Percentiles rank a stretch among this genome's conserved stretches.
These are phyloP conservation scores for Ogataea wickerhamii DNA, from an alignment of 805 yeast species.

Conservation along the genomic window DNA sequence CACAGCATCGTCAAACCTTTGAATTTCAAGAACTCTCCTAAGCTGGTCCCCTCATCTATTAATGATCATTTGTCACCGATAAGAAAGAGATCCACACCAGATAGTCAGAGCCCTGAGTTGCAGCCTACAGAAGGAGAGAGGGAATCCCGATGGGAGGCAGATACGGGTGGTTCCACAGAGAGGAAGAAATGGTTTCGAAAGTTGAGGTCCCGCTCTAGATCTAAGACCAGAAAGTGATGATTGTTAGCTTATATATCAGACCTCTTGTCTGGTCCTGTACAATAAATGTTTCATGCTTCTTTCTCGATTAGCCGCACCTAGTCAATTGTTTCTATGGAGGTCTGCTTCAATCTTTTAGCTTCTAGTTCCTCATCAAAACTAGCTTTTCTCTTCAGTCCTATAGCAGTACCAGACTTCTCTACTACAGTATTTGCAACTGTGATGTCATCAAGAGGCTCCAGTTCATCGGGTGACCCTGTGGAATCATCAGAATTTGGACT, in stretches of 20 bases:
- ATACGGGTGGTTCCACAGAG: conserved; percentile 13
- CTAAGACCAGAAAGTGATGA: conserved; percentile 19
- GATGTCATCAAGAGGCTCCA: conserved; percentile 16
- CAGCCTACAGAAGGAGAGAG: conserved; percentile 24
- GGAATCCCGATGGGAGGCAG: conserved; percentile 28
- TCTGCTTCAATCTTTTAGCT: not conserved
- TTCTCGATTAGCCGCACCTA: not conserved
- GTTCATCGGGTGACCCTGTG: conserved; percentile 18
- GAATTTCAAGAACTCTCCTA: conserved; percentile 16
- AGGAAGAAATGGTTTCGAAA: conserved; percentile 44
- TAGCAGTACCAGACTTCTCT: conserved; percentile 12
- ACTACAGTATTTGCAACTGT: conserved; percentile 14
- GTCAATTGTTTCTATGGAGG: not conserved
- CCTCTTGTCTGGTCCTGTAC: too few species aligned
- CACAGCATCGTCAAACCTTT: conserved; percentile 16
- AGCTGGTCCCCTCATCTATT: conserved; percentile 10
- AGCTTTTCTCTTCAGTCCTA: conserved; percentile 17
- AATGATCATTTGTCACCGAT: conserved; percentile 10
- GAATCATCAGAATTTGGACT: conserved; percentile 20
- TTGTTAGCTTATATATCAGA: too few species aligned
- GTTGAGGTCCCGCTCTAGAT: conserved; percentile 32
- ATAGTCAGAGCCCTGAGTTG: conserved; percentile 5
- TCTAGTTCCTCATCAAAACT: conserved; percentile 6
- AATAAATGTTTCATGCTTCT: not conserved
- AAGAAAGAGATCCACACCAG: not conserved